Base-by-base conservation (phyloP, 306 rosid species). In the Cicer bijugum region DNA sequence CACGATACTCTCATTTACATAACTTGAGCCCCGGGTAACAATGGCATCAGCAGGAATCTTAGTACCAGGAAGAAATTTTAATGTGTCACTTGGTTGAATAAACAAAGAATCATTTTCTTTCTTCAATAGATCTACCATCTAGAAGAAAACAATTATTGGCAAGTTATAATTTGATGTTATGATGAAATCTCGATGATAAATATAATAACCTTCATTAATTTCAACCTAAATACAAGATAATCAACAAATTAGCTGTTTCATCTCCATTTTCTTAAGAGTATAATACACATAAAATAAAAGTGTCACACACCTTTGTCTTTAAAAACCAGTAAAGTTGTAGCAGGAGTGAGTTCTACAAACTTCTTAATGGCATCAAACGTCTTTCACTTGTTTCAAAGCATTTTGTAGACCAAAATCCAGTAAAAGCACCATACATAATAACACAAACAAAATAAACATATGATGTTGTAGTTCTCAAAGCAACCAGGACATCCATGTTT, bases 361-460 rank as follows among this genome's bases (percentile, higher is more conserved):
- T 94, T 94, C 80, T 89, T 94, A 85, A 94, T 94, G 84, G 98
- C 98, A 84, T 94, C 97, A 14, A 97, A 94, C 28, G 98, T 94
- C 88, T 94, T 94, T 73, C 98, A 88, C 97, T 91, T 79, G 97
- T 94, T 87, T 94, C 98, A 81, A 94, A 94, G 83, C 91, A 91
- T 3, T 88, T 91, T 12, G 96, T 95, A 70, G 97, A 88, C 97
- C 98, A 89, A 76, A 89, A 91, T 71, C 96, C 97, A 79, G 97
- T 91, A 55, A 88, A 19, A 59, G 98, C 97, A 63, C 98, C 98
- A 74, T 91, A 94, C 33, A 94, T 84, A 81, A 94, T 97, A 15
- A 97, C 98, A 66, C 84, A 84, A 56, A 94, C 94, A 73, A 95
- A 94, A 81, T 94, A 94, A 75, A 87, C 69, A 6, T 94, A 94